Evolutionary conservation across 2,329 filamentous ascomycete species (phyloP).

Genomic region (Aspergillus novofumigatus): DNA sequence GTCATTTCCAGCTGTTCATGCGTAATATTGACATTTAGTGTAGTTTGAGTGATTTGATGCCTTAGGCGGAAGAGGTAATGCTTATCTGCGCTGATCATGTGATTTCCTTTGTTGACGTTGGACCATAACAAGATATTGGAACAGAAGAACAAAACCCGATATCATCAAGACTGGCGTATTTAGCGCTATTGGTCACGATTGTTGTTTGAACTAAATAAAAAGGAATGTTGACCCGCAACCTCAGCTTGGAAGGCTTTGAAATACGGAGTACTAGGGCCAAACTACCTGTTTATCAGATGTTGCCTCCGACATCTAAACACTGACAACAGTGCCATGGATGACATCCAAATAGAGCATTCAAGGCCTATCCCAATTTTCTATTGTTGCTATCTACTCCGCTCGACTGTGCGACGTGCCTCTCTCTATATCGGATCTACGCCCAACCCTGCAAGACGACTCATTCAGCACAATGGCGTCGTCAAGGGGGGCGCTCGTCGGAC

Average conservation of each 20-base stretch:
- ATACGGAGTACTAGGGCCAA: background rate
- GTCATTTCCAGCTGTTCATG: background rate
- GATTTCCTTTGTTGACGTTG: background rate
- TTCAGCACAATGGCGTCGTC: conserved; percentile 83
- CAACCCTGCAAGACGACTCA: conserved; percentile 75
- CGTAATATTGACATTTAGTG: too few relatives aligned
- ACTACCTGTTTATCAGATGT: background rate
- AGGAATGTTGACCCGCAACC: background rate
- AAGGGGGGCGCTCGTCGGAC: conserved; percentile 81
- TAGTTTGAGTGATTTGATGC: background rate
- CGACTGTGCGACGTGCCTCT: conserved; percentile 63
- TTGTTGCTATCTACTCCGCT: conserved; percentile 87
- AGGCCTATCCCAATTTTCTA: conserved; percentile 79
- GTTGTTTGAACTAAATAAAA: background rate
- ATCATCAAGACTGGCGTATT: background rate
- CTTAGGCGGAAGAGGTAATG: background rate
- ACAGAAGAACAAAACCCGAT: background rate
- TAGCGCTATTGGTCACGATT: background rate
- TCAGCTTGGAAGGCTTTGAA: background rate
- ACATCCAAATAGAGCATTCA: conserved; percentile 34
- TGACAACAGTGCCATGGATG: conserved; percentile 14
- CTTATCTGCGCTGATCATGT: background rate
- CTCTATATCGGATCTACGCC: conserved; percentile 92
- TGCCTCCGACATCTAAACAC: background rate
- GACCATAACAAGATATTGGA: background rate